Percentiles rank a stretch among this genome's conserved stretches.
Conservation (phyloP, 345 rosid species). For the Camelina hispida region DNA sequence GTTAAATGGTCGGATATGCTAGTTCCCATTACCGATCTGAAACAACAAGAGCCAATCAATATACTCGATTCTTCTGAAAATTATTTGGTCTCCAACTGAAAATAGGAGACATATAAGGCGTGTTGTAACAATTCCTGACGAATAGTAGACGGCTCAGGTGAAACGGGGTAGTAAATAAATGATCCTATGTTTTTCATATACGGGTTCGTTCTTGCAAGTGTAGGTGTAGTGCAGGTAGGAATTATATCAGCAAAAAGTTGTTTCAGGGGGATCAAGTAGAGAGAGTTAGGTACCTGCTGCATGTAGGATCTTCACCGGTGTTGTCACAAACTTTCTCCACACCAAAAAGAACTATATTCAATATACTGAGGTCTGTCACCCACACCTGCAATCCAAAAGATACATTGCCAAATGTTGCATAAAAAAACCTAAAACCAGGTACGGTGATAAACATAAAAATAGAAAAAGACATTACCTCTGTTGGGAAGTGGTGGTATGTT, state of each 20-base stretch:
- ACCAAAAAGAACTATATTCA: slow-evolving; percentile 38
- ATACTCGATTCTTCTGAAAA: slow-evolving; percentile 14
- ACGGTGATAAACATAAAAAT: slow-evolving; percentile 18
- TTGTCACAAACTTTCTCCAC: slow-evolving; percentile 76
- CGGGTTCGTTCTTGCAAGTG: slow-evolving; percentile 11
- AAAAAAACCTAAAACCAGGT: background rate
- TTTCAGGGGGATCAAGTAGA: background rate
- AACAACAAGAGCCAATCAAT: background rate
- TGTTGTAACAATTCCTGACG: background rate
- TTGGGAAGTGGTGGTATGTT: slow-evolving; percentile 97
- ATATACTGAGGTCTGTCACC: slow-evolving; percentile 32
- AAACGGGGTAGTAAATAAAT: background rate
- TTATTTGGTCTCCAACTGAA: background rate
- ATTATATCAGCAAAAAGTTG: background rate
- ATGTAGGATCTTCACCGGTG: slow-evolving; percentile 78
- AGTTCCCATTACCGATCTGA: slow-evolving; percentile 77
- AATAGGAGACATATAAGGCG: background rate
- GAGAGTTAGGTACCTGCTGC: slow-evolving; percentile 62
- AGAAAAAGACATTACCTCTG: slow-evolving; percentile 62
- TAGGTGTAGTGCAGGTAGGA: background rate
- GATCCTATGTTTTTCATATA: slow-evolving; percentile 15
- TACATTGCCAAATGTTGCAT: slow-evolving; percentile 15
- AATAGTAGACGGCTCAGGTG: slow-evolving; percentile 1
- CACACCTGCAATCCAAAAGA: slow-evolving; percentile 39
- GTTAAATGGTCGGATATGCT: slow-evolving; percentile 76